A percentile compares a stretch with the other conserved stretches of the same genome.
phyloP scores from a whole-genome alignment of 805 yeast genomes.

The Kazachstania africana region DNA sequence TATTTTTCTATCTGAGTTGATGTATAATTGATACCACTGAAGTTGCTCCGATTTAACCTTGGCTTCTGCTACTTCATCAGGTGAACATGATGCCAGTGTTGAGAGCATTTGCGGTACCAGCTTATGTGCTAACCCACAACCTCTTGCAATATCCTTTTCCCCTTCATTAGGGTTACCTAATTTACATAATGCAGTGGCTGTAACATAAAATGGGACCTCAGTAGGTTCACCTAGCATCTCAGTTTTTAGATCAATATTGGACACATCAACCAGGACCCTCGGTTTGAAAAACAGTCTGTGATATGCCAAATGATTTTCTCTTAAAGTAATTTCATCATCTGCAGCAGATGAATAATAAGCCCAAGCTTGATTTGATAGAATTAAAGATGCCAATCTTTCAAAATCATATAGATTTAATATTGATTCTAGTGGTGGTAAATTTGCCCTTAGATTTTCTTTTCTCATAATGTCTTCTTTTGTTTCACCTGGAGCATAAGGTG shows the following conservation, averaged over 20 bases:
- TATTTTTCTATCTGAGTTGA: conserved; percentile 61
- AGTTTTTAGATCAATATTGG: conserved; percentile 56
- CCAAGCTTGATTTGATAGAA: conserved; percentile 74
- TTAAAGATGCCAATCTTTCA: conserved; percentile 73
- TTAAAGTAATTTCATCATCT: conserved; percentile 81
- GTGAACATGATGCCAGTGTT: conserved; percentile 77
- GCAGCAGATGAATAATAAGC: conserved; percentile 87
- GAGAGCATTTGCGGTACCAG: conserved; percentile 76
- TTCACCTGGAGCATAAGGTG: conserved; percentile 26
- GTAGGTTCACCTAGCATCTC: conserved; percentile 62
- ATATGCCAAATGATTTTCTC: conserved; percentile 86
- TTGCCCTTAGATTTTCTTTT: conserved; percentile 24
- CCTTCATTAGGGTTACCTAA: conserved; percentile 84
- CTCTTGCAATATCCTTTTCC: conserved; percentile 73
- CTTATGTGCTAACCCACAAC: conserved; percentile 59
- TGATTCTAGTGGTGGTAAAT: conserved; percentile 58
- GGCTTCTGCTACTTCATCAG: conserved; percentile 73
- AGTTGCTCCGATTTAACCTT: conserved; percentile 48
- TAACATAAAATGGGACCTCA: conserved; percentile 71
- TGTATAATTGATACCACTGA: conserved; percentile 85
- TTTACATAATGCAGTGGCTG: conserved; percentile 88
- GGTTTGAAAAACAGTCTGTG: conserved; percentile 86
- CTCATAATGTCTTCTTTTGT: conserved; percentile 20
- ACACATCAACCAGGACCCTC: conserved; percentile 67
- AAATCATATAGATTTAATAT: conserved; percentile 76